Base-by-base conservation (phyloP, 331 rosid genomes). In the Quercus phellos region DNA sequence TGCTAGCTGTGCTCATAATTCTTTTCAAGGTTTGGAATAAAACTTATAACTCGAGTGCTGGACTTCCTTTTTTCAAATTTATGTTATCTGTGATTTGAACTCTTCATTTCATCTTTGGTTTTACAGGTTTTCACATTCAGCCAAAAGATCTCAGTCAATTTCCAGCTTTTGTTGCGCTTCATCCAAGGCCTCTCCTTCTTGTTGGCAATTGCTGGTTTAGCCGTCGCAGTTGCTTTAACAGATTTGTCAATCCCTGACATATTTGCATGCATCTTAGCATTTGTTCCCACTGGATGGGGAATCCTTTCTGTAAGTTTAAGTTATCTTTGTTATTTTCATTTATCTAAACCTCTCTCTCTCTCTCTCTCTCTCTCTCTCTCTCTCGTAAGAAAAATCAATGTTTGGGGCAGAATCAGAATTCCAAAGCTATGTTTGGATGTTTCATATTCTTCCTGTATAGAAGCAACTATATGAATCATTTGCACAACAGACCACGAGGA, bases 221-320 rank as follows among this genome's bases (percentile, higher is more conserved):
- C 60, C 0, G 90, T 92, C 12, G 99, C 99, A 8, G 76, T 95
- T 77, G 77, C 86, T 74, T 18, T 91, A 6, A 85, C 97, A 0
- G 18, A 84, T 0, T 84, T 95, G 79, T 73, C 97, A 4, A 29
- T 95, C 14, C 1, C 93, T n/a, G 99, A 95, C 75, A 43, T 95
- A 74, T 90, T 95, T 82, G 98, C 99, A 68, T 83, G 81, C 76
- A 85, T 93, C 77, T 83, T 95, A 78, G 99, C 94, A 19, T 95
- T 95, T 84, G 35, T 95, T 79, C 94, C 98, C 22, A 95, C 99
- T 4, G 98, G 99, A 77, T 93, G 99, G 99, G 98, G 96, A 88
- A 77, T 95, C 73, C 89, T 95, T 21, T 95, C 92, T 8, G 99
- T 90, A 83, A 88, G 99, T 90, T 85, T 90, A 83, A 88, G 99